These are phyloP conservation scores for Raddia distichophylla DNA, from an alignment of 176 grass and related monocot species.

Conservation along the genomic window DNA sequence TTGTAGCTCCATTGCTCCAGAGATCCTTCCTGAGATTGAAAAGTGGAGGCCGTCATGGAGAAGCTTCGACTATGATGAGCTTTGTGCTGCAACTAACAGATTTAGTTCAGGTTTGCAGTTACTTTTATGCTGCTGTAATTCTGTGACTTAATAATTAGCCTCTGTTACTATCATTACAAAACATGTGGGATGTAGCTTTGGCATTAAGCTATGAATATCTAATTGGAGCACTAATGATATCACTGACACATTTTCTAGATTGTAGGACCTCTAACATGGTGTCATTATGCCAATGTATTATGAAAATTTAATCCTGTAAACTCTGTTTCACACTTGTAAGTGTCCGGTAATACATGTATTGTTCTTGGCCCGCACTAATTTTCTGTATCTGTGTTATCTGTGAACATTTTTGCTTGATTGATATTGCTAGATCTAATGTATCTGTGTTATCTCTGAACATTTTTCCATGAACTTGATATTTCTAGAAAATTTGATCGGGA, in stretches of 20 bases:
- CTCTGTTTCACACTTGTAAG: neutral
- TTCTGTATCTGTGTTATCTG: conserved; percentile 5
- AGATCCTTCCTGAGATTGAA: conserved; percentile 65
- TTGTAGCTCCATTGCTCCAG: conserved; percentile 45
- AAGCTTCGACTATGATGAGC: conserved; percentile 84
- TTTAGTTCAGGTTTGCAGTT: conserved; percentile 76
- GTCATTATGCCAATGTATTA: neutral
- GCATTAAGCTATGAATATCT: conserved; percentile 37
- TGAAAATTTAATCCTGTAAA: conserved; percentile 1
- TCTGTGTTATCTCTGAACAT: conserved; percentile 25
- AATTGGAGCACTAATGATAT: conserved; percentile 32
- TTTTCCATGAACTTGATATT: conserved; percentile 32
- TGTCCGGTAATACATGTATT: neutral
- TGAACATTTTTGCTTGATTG: conserved; percentile 32
- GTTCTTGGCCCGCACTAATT: neutral
- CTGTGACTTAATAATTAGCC: conserved; percentile 33
- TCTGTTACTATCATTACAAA: conserved; percentile 43
- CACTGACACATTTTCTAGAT: neutral
- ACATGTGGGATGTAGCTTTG: conserved; percentile 39
- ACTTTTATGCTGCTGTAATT: conserved; percentile 22
- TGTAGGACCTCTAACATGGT: conserved; percentile 5
- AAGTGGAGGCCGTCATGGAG: conserved; percentile 92
- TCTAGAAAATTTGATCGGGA: conserved; percentile 90
- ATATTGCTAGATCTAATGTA: conserved; percentile 45
- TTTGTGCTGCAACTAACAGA: conserved; percentile 71